Evolutionary conservation across 2,329 filamentous ascomycete species (phyloP).

Genomic region (Aureobasidium sp.): DNA sequence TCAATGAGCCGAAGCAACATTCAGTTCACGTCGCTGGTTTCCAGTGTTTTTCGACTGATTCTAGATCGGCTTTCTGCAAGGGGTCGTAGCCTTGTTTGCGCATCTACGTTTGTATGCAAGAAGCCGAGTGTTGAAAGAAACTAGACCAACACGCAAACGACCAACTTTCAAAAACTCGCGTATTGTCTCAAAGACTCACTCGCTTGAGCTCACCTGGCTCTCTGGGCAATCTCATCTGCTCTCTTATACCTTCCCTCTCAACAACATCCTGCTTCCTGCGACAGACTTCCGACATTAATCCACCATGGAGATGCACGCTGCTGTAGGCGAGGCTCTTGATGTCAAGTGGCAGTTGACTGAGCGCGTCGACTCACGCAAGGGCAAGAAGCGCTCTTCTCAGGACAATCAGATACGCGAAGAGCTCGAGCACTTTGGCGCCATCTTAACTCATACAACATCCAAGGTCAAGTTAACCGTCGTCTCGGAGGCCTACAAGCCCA

Average conservation of each 20-base stretch:
- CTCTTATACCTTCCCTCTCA: neutral
- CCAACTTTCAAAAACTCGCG: neutral
- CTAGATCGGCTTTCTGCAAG: neutral
- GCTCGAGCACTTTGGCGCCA: neutral
- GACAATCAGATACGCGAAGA: neutral
- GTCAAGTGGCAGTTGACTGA: neutral
- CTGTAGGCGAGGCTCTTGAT: neutral
- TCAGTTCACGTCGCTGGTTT: too few relatives aligned
- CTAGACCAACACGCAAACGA: neutral
- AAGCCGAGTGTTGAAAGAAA: neutral
- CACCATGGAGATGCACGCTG: neutral
- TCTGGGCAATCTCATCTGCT: too few relatives aligned
- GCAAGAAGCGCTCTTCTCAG: neutral
- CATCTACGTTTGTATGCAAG: neutral
- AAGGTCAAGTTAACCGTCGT: neutral
- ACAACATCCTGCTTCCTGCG: neutral
- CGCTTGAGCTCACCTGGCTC: too few relatives aligned
- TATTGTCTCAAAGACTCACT: neutral
- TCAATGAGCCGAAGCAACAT: too few relatives aligned
- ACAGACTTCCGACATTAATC: neutral
- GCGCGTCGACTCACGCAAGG: neutral
- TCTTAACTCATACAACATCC: too few relatives aligned
- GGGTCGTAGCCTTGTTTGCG: neutral
- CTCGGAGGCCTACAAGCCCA: neutral
- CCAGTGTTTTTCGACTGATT: neutral